These are phyloP conservation scores for Diaporthe ilicicola DNA, from an alignment of 2,329 filamentous ascomycete species.

Conservation along the genomic window DNA sequence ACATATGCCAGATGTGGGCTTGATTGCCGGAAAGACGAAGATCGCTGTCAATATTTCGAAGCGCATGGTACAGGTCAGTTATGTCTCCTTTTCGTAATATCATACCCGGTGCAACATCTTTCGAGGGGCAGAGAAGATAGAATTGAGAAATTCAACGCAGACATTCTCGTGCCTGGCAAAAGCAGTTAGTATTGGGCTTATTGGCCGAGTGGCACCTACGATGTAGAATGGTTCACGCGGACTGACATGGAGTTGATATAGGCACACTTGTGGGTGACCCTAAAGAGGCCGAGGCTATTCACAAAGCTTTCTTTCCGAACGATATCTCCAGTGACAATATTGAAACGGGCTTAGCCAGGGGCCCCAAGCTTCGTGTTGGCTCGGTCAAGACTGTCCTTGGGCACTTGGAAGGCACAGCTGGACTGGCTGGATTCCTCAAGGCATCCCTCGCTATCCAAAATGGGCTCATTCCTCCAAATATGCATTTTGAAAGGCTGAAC, in stretches of 20 bases:
- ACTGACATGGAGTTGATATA: too few relatives aligned
- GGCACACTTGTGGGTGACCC: constrained; percentile 42
- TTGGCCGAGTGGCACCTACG: too few relatives aligned
- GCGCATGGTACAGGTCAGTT: constrained; percentile 50
- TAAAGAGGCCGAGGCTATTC: constrained; percentile 40
- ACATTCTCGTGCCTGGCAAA: too few relatives aligned
- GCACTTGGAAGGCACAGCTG: constrained; percentile 37
- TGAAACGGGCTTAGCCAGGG: too few relatives aligned
- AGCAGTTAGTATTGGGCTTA: too few relatives aligned
- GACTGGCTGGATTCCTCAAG: constrained; percentile 37
- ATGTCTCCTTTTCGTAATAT: too few relatives aligned
- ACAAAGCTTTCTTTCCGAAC: constrained; percentile 7
- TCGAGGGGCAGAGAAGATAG: too few relatives aligned
- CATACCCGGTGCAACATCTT: too few relatives aligned
- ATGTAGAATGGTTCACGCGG: too few relatives aligned
- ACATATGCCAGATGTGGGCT: constrained; percentile 50
- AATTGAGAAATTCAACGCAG: too few relatives aligned
- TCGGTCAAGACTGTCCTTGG: constrained; percentile 40
- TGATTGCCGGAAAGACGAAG: constrained; percentile 37
- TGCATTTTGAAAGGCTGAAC: constrained; percentile 33
- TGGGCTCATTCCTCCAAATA: constrained; percentile 35
- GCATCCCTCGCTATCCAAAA: constrained; percentile 34
- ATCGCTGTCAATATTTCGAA: constrained; percentile 51
- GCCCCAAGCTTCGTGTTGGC: constrained; percentile 38
- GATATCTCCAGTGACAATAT: too few relatives aligned